Evolutionary conservation across 139 green algal genomes (phyloP).

Genomic region (Yamagishiella unicocca): DNA sequence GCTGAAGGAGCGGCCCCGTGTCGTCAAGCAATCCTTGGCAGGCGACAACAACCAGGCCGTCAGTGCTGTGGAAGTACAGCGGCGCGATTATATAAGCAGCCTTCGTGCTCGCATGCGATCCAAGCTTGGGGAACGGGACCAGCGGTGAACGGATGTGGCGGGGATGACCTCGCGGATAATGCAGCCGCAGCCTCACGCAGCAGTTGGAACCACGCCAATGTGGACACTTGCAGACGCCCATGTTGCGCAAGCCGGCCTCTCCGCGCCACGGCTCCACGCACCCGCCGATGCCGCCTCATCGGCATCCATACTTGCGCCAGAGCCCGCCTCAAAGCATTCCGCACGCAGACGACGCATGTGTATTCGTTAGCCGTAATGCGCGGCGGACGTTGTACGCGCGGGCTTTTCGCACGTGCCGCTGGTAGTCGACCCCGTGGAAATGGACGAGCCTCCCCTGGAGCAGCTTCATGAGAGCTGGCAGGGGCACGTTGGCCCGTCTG

Average conservation of each 20-base stretch:
- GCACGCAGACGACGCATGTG: no score
- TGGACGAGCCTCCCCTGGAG: no score
- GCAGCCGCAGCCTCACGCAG: no score
- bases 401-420: no score
- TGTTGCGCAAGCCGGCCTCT: not conserved
- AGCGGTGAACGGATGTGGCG: not conserved
- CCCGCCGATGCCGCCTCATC: not conserved
- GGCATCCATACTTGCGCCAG: not conserved
- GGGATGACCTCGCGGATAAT: not conserved
- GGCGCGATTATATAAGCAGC: not conserved
- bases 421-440: no score
- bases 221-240: not conserved
- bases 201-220: not conserved
- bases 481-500: no score
- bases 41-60: not conserved
- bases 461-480: no score
- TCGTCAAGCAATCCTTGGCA: not conserved
- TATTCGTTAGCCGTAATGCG: not conserved
- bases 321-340: no score
- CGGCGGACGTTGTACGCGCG: no score
- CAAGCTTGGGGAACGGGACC: not conserved
- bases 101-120: not conserved
- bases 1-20: slow-evolving; percentile 16
- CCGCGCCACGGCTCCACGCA: not conserved
- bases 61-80: not conserved